Evolutionary conservation across 2,329 filamentous ascomycete species (phyloP), one percentile per base, ranked within the genome.

Genomic region (Fusarium humuli): DNA sequence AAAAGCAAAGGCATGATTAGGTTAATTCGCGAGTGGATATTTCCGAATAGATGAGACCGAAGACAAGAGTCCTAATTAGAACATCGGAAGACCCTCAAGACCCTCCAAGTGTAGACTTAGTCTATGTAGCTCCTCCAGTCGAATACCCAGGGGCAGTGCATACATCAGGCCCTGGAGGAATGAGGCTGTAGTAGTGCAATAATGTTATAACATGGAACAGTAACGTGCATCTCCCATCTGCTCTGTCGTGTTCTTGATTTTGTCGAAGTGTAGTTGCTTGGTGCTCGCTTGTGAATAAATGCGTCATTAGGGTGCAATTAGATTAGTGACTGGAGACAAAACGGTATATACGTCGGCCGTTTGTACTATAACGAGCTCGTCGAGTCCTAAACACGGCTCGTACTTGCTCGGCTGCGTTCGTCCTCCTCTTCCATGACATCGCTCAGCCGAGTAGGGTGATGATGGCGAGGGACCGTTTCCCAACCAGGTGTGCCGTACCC

Each of bases 371-470:
- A 48, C 50, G 59, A 54, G 56, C 61, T 68, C 45, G 55, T 45
- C 23, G 70, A 74, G 41, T 75, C 73, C 73, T 79, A 79, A 42
- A 74, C 74, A 32, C 87, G 86, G 75, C 87, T 89, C 69, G 89
- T 90, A 72, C 91, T 92, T 16, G 91, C 93, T 23, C 92, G 88
- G 77, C 92, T 93, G 53, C 90, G 86, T 80, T 97, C 93, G 72
- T 96, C 93, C 69, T 97, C 91, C 76, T 94, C 94, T 76, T 94
- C 92, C 30, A 96, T 86, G 29, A 97, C 94, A 80, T 97, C 94
- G 78, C 94, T 97, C 68, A 97, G 83, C 60, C 94, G 85, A 11
- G 94, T 97, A 0, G 94, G 94, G 80, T 97, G 94, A 72, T 96
- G 93, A 79, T 97, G 94, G 59, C 90, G 87, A 25, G 91, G 90